phyloP scores from a whole-genome alignment of 768 basidiomycete genomes.

The Clitopilus passeckerianus region DNA sequence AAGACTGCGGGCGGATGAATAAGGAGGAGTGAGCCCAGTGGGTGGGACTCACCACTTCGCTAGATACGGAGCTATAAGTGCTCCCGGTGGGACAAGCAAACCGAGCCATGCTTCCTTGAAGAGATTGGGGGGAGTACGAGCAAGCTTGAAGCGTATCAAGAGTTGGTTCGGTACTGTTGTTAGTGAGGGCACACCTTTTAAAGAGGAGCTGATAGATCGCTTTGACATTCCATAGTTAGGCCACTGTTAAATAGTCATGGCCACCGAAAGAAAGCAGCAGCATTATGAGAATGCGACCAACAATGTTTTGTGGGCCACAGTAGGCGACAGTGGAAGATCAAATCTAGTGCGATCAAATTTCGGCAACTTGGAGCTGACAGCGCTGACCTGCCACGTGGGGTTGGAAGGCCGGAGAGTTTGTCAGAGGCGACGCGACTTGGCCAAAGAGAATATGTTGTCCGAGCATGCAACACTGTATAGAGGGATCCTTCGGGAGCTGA shows the following conservation, averaged over 20 bases:
- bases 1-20: too few species aligned
- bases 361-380: neutral
- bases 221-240: neutral
- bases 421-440: neutral
- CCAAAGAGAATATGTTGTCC: slow-evolving; percentile 18
- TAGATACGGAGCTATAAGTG: neutral
- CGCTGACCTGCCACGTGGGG: neutral
- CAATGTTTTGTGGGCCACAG: neutral
- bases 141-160: too few species aligned
- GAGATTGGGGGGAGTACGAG: neutral
- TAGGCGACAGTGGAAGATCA: neutral
- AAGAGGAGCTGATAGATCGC: neutral
- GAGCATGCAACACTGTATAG: slow-evolving; percentile 39
- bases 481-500: slow-evolving; percentile 48
- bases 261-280: neutral
- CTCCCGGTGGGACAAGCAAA: neutral
- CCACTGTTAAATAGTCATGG: neutral
- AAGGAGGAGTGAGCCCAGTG: too few species aligned
- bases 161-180: too few species aligned
- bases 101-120: neutral
- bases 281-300: neutral
- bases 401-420: neutral
- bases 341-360: neutral
- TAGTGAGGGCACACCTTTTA: too few species aligned
- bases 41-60: neutral